phyloP scores from a whole-genome alignment of 768 basidiomycete species.

The Hortiboletus flavorubellus region DNA sequence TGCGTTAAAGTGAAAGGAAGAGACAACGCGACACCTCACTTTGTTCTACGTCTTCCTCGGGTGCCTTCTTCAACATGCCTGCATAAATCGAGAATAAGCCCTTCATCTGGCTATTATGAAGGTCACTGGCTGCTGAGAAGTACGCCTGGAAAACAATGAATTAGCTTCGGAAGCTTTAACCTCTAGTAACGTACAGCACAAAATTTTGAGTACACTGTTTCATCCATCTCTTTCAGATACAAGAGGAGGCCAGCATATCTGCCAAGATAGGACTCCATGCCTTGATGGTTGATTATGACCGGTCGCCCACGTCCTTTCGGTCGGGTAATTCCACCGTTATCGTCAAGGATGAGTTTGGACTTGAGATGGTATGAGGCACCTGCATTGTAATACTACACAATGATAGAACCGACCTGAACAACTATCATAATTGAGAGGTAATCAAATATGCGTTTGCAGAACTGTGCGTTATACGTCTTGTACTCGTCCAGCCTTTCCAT shows the following conservation, averaged over 20 bases:
- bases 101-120: constrained; percentile 81
- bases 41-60: constrained; percentile 73
- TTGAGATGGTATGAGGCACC: constrained; percentile 28
- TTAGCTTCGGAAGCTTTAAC: background rate
- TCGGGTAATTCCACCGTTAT: constrained; percentile 54
- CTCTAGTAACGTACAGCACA: constrained; percentile 67
- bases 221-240: constrained; percentile 96
- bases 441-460: constrained; percentile 88
- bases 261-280: constrained; percentile 79
- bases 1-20: background rate
- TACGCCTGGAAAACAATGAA: constrained; percentile 61
- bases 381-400: background rate
- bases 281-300: constrained; percentile 57
- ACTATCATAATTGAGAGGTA: constrained; percentile 90
- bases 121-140: constrained; percentile 79
- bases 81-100: constrained; percentile 60
- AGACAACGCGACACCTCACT: constrained; percentile 38
- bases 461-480: constrained; percentile 82
- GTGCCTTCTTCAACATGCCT: constrained; percentile 56
- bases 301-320: constrained; percentile 43
- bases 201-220: constrained; percentile 78
- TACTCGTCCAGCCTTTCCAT: constrained; percentile 94
- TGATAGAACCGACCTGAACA: constrained; percentile 61
- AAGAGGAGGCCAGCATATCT: constrained; percentile 87
- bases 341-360: constrained; percentile 67